These are phyloP conservation scores for Elaphomyces granulatus DNA, from an alignment of 495 filamentous ascomycete genomes.

Conservation along the genomic window DNA sequence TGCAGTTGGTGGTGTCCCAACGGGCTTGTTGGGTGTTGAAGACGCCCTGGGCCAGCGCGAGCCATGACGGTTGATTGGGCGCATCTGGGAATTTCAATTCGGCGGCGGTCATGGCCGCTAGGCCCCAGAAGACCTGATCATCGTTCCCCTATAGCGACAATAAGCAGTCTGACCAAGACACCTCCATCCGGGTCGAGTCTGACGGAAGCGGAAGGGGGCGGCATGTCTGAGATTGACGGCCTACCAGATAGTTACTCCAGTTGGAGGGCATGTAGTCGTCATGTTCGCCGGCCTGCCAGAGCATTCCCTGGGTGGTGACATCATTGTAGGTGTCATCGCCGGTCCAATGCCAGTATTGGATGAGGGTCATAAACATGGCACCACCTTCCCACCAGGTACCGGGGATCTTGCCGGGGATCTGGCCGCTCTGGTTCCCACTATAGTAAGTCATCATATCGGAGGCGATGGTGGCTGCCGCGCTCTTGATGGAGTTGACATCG, in stretches of 20 bases:
- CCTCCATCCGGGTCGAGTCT: too few species aligned
- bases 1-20: constrained; percentile 56
- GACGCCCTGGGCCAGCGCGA: constrained; percentile 40
- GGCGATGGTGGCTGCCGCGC: constrained; percentile 45
- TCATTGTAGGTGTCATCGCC: constrained; percentile 58
- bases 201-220: not conserved
- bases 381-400: constrained; percentile 66
- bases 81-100: constrained; percentile 58
- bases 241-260: constrained; percentile 27
- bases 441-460: constrained; percentile 53
- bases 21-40: constrained; percentile 53
- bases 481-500: constrained; percentile 40
- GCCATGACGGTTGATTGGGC: constrained; percentile 41
- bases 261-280: constrained; percentile 50
- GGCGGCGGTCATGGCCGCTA: constrained; percentile 56
- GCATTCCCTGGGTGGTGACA: constrained; percentile 44
- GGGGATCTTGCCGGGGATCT: constrained; percentile 49
- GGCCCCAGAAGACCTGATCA: constrained; percentile 71
- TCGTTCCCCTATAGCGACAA: constrained; percentile 43
- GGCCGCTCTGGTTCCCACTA: constrained; percentile 43
- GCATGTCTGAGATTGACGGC: not conserved
- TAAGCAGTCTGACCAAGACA: not conserved
- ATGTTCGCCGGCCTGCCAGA: constrained; percentile 50
- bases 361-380: constrained; percentile 56
- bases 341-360: constrained; percentile 69